These are phyloP conservation scores for Microcyclospora pomicola DNA, from an alignment of 2,329 filamentous ascomycete species.

Conservation along the genomic window DNA sequence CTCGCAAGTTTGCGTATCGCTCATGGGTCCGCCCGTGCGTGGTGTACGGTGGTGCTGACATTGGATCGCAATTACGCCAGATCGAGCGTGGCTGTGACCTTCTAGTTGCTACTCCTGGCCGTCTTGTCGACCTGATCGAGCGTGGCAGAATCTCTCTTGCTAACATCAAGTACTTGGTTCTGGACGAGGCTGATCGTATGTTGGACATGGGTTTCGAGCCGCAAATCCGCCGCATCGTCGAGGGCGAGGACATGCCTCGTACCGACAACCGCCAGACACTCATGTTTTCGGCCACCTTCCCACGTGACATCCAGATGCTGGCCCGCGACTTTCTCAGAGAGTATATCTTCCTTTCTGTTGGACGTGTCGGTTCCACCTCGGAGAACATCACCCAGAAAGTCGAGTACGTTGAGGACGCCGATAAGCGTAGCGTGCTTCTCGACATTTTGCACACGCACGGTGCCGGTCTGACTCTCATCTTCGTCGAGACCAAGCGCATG, in stretches of 20 bases:
- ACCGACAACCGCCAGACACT: constrained; percentile 83
- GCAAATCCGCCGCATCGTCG: constrained; percentile 95
- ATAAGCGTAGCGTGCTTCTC: constrained; percentile 95
- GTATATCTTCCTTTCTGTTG: constrained; percentile 97
- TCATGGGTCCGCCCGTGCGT: constrained; percentile 98
- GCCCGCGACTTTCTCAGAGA: constrained; percentile 98
- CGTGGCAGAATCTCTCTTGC: constrained; percentile 92
- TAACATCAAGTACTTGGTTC: constrained; percentile 98
- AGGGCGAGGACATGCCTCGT: constrained; percentile 92
- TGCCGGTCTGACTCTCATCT: constrained; percentile 82
- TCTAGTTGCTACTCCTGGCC: constrained; percentile 89
- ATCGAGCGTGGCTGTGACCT: constrained; percentile 97
- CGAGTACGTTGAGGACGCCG: constrained; percentile 89
- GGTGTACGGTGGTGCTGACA: constrained; percentile 97
- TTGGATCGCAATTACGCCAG: constrained; percentile 92
- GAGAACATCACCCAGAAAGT: constrained; percentile 99
- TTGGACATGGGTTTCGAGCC: constrained; percentile 99
- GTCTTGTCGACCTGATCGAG: constrained; percentile 95
- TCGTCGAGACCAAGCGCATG: constrained; percentile 99
- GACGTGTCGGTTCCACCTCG: constrained; percentile 96
- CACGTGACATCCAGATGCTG: constrained; percentile 97
- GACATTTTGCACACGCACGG: constrained; percentile 95
- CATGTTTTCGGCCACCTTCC: constrained; percentile 99
- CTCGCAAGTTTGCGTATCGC: constrained; percentile 96
- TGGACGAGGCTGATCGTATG: constrained; percentile 99